Percentiles rank a stretch among this genome's conserved stretches.
These are phyloP conservation scores for Trichoderma breve DNA, from an alignment of 2,329 filamentous ascomycete genomes.

Conservation along the genomic window DNA sequence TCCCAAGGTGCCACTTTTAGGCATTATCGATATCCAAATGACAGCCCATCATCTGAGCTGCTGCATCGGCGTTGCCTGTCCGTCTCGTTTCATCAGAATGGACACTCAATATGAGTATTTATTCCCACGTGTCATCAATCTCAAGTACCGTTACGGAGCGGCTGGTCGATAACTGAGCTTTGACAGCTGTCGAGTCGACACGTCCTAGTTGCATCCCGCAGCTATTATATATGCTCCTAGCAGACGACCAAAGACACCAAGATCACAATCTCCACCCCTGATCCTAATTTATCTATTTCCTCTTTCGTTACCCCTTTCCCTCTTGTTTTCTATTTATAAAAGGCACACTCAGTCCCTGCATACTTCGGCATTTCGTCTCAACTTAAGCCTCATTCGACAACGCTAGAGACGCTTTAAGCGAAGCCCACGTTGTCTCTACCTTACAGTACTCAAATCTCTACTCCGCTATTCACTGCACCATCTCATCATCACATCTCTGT, in stretches of 20 bases:
- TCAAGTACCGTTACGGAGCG: background rate
- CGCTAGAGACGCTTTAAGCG: background rate
- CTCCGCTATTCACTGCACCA: background rate
- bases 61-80: background rate
- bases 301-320: conserved; percentile 12
- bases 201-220: background rate
- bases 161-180: background rate
- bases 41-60: background rate
- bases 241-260: background rate
- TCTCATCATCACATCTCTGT: background rate
- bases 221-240: background rate
- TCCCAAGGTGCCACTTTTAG: conserved; percentile 5
- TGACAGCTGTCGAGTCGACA: background rate
- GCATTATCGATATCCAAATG: conserved; percentile 3
- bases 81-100: background rate
- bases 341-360: background rate
- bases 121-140: background rate
- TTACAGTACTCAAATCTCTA: background rate
- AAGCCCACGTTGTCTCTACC: background rate
- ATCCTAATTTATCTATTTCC: conserved; percentile 1
- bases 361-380: background rate
- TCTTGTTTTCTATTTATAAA: conserved; percentile 9
- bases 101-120: background rate
- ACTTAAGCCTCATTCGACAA: conserved; percentile 7
- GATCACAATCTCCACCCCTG: conserved; percentile 1